Evolutionary conservation across 768 basidiomycete genomes (phyloP), one percentile per base, ranked within the genome.

Genomic region (Dictyophora rubrovolvata): DNA sequence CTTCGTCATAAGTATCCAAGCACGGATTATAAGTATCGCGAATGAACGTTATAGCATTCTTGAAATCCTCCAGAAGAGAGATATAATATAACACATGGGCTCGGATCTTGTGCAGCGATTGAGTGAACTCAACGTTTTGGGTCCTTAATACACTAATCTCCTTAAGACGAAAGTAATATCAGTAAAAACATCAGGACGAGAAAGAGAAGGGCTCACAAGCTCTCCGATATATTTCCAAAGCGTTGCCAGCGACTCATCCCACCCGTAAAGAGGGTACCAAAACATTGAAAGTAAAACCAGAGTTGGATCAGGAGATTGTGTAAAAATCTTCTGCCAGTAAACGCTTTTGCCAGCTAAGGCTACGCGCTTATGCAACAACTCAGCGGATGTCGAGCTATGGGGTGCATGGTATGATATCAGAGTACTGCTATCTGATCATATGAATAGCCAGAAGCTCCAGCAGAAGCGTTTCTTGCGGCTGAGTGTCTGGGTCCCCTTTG

Each of bases 261-360:
- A 84, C 0, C 81, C 76, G 64, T 84, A 84, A 35, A 83, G 63
- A 0, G 80, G 76, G 55, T 81, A 82, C 83, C 83, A 84, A 22
- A 84, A 66, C 6, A 78, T 67, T 49, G 77, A 71, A 6, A 84
- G 62, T 50, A 83, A 70, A 8, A 83, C 64, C 56, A 82, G 80
- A 0, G 81, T 84, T 8, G 82, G 79, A 59, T 84, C 82, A 2
- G 69, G 70, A 42, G 48, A 11, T n/a, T 4, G 55, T 66, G 12
- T 62, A 53, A 75, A 71, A 34, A 75, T 71, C 47, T 69, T 73
- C 59, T 73, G 70, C 77, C 78, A 79, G 62, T 79, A 72, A 48
- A 72, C 71, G 35, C 72, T 73, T 10, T 51, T 49, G 10, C 72
- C 71, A 0, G 67, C 69, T 17, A 69, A 65, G 2, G 64, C 61